Evolutionary conservation across 2,329 filamentous ascomycete genomes (phyloP).

Genomic region (Chalara sp.): DNA sequence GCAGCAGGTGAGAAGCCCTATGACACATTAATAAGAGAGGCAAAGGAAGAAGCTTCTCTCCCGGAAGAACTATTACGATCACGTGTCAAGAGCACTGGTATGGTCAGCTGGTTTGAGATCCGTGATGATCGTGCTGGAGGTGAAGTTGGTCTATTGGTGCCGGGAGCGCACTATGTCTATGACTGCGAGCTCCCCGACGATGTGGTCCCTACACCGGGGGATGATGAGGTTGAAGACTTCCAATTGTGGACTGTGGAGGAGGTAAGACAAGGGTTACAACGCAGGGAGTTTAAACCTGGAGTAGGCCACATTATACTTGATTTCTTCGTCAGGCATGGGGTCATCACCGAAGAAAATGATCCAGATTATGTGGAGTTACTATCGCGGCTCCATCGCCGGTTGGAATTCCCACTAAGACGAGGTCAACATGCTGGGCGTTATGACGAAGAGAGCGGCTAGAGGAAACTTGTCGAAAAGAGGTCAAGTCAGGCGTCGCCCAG

Average conservation of each 20-base stretch:
- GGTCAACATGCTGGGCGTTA: too few species aligned
- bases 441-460: too few species aligned
- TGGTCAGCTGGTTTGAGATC: conserved; percentile 61
- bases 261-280: conserved; percentile 54
- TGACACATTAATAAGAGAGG: too few species aligned
- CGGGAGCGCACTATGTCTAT: conserved; percentile 69
- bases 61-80: conserved; percentile 48
- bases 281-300: conserved; percentile 78
- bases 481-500: too few species aligned
- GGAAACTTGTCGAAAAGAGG: too few species aligned
- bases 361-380: conserved; percentile 64
- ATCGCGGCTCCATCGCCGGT: conserved; percentile 34
- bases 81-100: conserved; percentile 46
- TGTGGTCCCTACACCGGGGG: conserved; percentile 58
- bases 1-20: too few species aligned
- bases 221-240: conserved; percentile 76
- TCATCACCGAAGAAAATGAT: conserved; percentile 68
- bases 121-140: conserved; percentile 51
- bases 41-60: conserved; percentile 34
- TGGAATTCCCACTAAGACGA: conserved; percentile 8
- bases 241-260: conserved; percentile 54
- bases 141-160: conserved; percentile 54
- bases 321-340: conserved; percentile 72
- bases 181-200: conserved; percentile 59
- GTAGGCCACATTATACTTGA: conserved; percentile 72